Evolutionary conservation across 805 yeast genomes (phyloP).

Genomic region (Candida insectalens): DNA sequence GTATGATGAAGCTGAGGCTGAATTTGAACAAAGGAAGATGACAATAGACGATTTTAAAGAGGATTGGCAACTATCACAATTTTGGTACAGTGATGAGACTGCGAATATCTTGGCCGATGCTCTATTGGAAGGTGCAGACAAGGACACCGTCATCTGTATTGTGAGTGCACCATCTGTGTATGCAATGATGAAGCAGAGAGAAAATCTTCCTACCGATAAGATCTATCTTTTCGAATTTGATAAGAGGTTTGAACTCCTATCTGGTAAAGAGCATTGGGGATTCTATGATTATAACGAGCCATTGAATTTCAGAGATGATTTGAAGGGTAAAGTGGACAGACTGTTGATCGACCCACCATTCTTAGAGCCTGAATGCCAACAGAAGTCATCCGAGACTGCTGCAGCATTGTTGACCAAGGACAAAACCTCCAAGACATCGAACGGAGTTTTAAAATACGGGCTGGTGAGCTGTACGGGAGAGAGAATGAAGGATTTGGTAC

Average conservation of each 20-base stretch:
- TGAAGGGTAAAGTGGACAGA: slow-evolving; percentile 58
- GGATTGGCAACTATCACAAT: slow-evolving; percentile 92
- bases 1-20: slow-evolving; percentile 41
- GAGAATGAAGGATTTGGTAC: slow-evolving; percentile 63
- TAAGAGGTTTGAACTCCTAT: slow-evolving; percentile 61
- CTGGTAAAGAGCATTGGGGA: slow-evolving; percentile 57
- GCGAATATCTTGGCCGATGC: slow-evolving; percentile 62
- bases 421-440: slow-evolving; percentile 25
- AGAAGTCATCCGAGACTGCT: slow-evolving; percentile 58
- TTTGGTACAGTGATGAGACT: slow-evolving; percentile 77
- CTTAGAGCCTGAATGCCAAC: slow-evolving; percentile 72
- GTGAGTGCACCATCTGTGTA: slow-evolving; percentile 90
- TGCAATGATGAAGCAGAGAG: slow-evolving; percentile 61
- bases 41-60: slow-evolving; percentile 70
- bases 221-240: slow-evolving; percentile 76
- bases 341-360: slow-evolving; percentile 78
- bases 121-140: slow-evolving; percentile 66
- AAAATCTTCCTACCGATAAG: slow-evolving; percentile 53
- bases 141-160: slow-evolving; percentile 59
- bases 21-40: slow-evolving; percentile 3
- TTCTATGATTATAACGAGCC: slow-evolving; percentile 75
- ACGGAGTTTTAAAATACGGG: slow-evolving; percentile 35
- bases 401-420: slow-evolving; percentile 41
- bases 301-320: slow-evolving; percentile 41
- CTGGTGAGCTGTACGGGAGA: slow-evolving; percentile 84